phyloP scores from a whole-genome alignment of 2,329 filamentous ascomycete species.

The Alternaria hordeiaustralica region DNA sequence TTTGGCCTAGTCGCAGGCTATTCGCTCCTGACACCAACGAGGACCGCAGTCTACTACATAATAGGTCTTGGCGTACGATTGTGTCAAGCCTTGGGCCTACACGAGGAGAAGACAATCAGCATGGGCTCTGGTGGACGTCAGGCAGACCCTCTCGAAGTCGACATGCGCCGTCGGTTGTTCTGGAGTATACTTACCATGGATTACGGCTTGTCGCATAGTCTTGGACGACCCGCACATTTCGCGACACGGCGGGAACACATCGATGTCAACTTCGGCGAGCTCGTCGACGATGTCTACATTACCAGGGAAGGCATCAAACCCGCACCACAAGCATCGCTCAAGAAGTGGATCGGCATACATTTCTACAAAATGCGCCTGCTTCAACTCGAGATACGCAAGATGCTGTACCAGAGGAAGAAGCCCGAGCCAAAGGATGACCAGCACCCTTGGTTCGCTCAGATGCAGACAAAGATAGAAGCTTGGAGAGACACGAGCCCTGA shows the following conservation, averaged over 20 bases:
- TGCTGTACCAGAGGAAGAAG: constrained; percentile 84
- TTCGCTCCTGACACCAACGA: constrained; percentile 87
- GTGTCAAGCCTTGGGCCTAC: constrained; percentile 85
- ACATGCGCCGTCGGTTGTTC: constrained; percentile 85
- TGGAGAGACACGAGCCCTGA: constrained; percentile 82
- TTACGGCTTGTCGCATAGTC: constrained; percentile 81
- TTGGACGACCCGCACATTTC: constrained; percentile 86
- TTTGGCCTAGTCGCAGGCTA: constrained; percentile 88
- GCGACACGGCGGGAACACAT: constrained; percentile 82
- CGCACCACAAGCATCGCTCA: constrained; percentile 73
- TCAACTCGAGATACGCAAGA: constrained; percentile 85
- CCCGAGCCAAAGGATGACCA: constrained; percentile 76
- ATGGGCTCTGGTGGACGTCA: constrained; percentile 65
- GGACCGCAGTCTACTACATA: constrained; percentile 92
- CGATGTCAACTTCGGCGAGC: constrained; percentile 83
- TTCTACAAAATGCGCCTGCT: constrained; percentile 90
- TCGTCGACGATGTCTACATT: constrained; percentile 83
- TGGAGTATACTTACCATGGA: constrained; percentile 93
- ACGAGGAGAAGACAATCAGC: constrained; percentile 86
- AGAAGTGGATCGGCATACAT: constrained; percentile 89
- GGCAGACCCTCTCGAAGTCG: constrained; percentile 76
- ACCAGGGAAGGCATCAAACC: constrained; percentile 75
- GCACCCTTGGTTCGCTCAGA: constrained; percentile 85
- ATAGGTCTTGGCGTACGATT: constrained; percentile 87
- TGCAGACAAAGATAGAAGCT: constrained; percentile 77